Evolutionary conservation across 345 rosid genomes (phyloP).

Genomic region (Eucalyptus regnans): DNA sequence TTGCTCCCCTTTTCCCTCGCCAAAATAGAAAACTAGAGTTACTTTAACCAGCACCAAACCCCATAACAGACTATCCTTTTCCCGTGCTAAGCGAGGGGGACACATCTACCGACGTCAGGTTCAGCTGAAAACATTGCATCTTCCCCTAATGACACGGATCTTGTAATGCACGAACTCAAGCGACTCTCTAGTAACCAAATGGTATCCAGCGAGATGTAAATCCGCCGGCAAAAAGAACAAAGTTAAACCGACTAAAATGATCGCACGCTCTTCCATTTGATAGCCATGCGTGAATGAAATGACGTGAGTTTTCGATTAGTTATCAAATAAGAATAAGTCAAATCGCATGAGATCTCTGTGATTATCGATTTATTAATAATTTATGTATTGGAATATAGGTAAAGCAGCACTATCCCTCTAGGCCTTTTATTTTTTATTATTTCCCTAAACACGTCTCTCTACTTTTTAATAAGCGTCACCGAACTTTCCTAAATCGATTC

Average conservation of each 20-base stretch:
- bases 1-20: too few species aligned
- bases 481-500: accelerated
- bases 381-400: background rate
- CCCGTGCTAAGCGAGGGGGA: background rate
- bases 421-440: too few species aligned
- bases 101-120: background rate
- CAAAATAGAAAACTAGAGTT: too few species aligned
- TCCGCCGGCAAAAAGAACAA: background rate
- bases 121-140: background rate
- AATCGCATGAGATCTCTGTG: accelerated
- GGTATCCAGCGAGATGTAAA: background rate
- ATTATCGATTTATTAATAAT: background rate
- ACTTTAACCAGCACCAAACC: background rate
- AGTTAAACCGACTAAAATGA: background rate
- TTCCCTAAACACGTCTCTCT: too few species aligned
- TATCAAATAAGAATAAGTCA: background rate
- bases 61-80: background rate
- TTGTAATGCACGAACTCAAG: background rate
- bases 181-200: background rate
- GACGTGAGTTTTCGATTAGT: background rate
- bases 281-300: background rate
- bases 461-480: too few species aligned
- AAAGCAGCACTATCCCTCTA: too few species aligned
- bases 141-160: background rate
- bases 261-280: background rate